Evolutionary conservation across 2,329 filamentous ascomycete species (phyloP).

Genomic region (Hymenoscyphus fructigenus): DNA sequence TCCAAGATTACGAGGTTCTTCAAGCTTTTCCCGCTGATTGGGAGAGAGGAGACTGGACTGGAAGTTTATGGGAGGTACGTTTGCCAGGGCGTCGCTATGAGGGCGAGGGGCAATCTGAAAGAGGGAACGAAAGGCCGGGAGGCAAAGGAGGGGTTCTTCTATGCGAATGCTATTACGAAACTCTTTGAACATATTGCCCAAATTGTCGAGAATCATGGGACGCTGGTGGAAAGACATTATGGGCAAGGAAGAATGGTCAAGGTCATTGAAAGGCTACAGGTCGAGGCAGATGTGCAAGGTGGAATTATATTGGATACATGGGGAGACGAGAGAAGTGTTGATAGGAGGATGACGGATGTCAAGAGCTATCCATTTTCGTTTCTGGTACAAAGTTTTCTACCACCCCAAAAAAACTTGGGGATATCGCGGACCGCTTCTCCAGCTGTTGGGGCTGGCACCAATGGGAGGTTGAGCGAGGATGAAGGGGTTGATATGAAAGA

Average conservation of each 20-base stretch:
- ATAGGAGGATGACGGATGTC: conserved; percentile 86
- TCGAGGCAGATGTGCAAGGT: conserved; percentile 93
- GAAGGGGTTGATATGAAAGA: conserved; percentile 97
- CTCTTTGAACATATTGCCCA: conserved; percentile 97
- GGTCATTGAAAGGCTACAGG: conserved; percentile 88
- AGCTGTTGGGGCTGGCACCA: conserved; percentile 55
- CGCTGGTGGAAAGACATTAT: conserved; percentile 90
- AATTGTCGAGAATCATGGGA: conserved; percentile 89
- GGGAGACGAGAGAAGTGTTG: conserved; percentile 83
- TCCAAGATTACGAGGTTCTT: conserved; percentile 93
- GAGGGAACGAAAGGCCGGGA: conserved; percentile 59
- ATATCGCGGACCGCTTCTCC: conserved; percentile 76
- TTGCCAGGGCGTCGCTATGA: conserved; percentile 86
- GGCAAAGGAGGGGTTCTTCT: conserved; percentile 80
- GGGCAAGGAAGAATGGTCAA: conserved; percentile 89
- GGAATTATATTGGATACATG: conserved; percentile 95
- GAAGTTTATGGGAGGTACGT: conserved; percentile 97
- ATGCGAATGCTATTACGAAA: conserved; percentile 84
- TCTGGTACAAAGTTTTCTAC: conserved; percentile 88
- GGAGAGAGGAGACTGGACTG: conserved; percentile 80
- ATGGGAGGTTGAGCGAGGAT: conserved; percentile 71
- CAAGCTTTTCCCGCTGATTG: conserved; percentile 94
- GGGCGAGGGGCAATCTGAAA: conserved; percentile 78
- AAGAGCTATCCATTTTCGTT: conserved; percentile 99
- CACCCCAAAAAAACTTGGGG: conserved; percentile 62